Conservation (phyloP, 2,329 filamentous ascomycete species). For the Xylariaceae sp. region DNA sequence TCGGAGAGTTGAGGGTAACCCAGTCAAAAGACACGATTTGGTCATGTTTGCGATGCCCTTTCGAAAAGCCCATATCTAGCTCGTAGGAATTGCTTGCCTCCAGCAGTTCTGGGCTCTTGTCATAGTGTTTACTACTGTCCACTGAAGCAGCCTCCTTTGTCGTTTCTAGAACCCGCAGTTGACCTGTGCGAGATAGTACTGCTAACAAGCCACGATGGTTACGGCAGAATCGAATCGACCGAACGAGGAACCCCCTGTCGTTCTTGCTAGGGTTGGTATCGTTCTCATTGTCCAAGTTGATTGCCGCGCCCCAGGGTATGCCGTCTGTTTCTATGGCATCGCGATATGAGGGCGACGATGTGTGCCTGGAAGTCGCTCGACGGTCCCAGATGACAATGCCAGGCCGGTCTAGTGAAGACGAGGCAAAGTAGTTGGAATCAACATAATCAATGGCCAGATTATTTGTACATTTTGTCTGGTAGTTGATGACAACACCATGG, state of each 20-base stretch:
- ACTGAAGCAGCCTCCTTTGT: constrained; percentile 47
- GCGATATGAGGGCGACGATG: constrained; percentile 50
- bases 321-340: constrained; percentile 57
- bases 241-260: constrained; percentile 56
- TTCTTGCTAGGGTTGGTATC: constrained; percentile 48
- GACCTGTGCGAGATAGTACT: constrained; percentile 57
- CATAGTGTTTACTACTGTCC: constrained; percentile 33
- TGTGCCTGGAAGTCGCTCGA: constrained; percentile 51
- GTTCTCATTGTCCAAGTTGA: constrained; percentile 54
- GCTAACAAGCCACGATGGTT: constrained; percentile 57
- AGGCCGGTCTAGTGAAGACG: constrained; percentile 69
- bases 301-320: constrained; percentile 56
- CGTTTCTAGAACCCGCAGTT: constrained; percentile 57
- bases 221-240: constrained; percentile 58
- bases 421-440: constrained; percentile 80
- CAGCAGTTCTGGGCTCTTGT: constrained; percentile 53
- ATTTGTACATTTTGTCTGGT: constrained; percentile 62
- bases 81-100: constrained; percentile 56
- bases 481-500: constrained; percentile 50
- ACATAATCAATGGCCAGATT: constrained; percentile 72
- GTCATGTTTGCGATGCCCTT: constrained; percentile 49
- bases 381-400: constrained; percentile 75
- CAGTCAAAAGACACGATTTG: constrained; percentile 65
- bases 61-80: constrained; percentile 54
- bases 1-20: constrained; percentile 54